Evolutionary conservation across 257 asterid species (phyloP).

Genomic region (Pogostemon cablin): DNA sequence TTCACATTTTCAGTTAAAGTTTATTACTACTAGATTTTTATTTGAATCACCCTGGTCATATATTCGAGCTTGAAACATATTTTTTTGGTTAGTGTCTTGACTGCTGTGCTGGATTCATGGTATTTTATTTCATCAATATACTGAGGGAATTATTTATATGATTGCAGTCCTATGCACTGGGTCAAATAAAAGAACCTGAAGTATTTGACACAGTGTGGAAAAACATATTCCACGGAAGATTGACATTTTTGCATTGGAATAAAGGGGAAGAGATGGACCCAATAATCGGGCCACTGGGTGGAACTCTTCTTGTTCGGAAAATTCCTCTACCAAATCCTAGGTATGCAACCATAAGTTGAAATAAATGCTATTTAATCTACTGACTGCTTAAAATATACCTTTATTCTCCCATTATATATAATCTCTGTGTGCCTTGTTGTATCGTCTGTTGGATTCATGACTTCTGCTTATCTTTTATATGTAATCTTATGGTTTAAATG

Average conservation of each 20-base stretch:
- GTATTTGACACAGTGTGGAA: slow-evolving; percentile 54
- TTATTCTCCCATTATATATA: neutral
- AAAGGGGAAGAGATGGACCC: slow-evolving; percentile 91
- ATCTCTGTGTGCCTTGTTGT: neutral
- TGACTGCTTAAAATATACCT: slow-evolving; percentile 15
- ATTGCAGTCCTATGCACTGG: slow-evolving; percentile 58
- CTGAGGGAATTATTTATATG: slow-evolving; percentile 18
- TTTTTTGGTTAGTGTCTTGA: slow-evolving; percentile 3
- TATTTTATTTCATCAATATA: neutral
- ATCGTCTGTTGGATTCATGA: slow-evolving; percentile 3
- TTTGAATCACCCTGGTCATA: neutral
- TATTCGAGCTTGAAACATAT: neutral
- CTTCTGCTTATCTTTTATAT: slow-evolving; percentile 1
- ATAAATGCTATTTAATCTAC: slow-evolving; percentile 23
- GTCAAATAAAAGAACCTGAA: slow-evolving; percentile 48
- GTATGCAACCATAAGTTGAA: slow-evolving; percentile 41
- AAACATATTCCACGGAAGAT: slow-evolving; percentile 61
- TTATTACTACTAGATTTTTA: slow-evolving; percentile 22
- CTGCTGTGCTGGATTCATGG: neutral
- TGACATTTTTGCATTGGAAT: slow-evolving; percentile 75
- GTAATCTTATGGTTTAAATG: neutral
- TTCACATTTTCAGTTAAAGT: neutral
- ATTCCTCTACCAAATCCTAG: slow-evolving; percentile 61
- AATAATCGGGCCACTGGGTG: slow-evolving; percentile 57
- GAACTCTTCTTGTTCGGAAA: slow-evolving; percentile 90